Evolutionary conservation across 192 early-diverging fungal genomes (phyloP), one percentile per base, ranked within the genome.

Genomic region (Phlyctochytrium planicorne): DNA sequence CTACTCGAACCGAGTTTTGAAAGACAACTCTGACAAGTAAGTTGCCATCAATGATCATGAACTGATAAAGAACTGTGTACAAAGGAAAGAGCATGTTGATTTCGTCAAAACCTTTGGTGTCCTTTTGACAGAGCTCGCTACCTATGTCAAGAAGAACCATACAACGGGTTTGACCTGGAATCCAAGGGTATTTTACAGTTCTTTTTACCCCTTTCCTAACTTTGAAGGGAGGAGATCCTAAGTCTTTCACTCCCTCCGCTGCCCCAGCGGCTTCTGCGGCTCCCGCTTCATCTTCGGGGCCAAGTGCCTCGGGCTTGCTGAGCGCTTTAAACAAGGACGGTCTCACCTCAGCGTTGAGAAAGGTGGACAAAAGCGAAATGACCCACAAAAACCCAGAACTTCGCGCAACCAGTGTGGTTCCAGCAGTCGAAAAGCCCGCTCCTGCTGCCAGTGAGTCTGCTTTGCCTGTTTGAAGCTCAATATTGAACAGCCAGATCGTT

Each of bases 351-450:
- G 90, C 90, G n/a, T 79, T 99, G 70, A 89, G 91, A 57, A 95
- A 96, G 76, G 97, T 99, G 1, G 94, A 95, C 65, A 91, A 89
- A 77, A 87, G 83, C 65, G 89, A 98, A 76, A 98, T 97, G 96
- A 98, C 94, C 16, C 96, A 98, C 83, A 98, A 98, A 79, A 98
- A 98, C 86, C 96, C 96, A 0, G 82, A 83, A 17, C 75, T 98
- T 24, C 88, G 96, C 33, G 85, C 84, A 3, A 74, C 78, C 35
- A 77, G 84, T 33, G 71, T 83, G 25, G 91, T 93, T n/a, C 73
- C 69, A 2, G 62, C 55, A 37, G 63, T 53, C 56, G 57, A 12
- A 25, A 53, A 30, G 32, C 40, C 63, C 23, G 65, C 71, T 31
- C 52, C 47, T 20, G 40, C 40, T 47, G 10, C 40, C 6, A 47